Evolutionary conservation across 768 basidiomycete genomes (phyloP).

Genomic region (Hebeloma cylindrosporum): DNA sequence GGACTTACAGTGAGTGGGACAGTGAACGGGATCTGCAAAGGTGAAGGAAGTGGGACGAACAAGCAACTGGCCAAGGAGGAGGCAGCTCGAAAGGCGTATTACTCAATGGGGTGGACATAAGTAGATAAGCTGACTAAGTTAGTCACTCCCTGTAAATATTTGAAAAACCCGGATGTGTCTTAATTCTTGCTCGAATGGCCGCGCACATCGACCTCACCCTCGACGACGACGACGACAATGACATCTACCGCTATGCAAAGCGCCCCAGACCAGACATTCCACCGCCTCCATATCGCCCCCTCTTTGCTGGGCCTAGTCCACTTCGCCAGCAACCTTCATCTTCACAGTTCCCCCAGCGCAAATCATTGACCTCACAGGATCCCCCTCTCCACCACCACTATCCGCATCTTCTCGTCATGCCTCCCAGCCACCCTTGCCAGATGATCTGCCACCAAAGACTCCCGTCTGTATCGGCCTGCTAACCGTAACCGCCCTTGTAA

Average conservation of each 20-base stretch:
- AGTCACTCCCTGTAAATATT: constrained; percentile 14
- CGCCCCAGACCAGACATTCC: constrained; percentile 40
- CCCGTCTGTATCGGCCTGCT: constrained; percentile 89
- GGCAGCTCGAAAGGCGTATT: constrained; percentile 69
- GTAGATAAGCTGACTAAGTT: constrained; percentile 24
- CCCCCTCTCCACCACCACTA: constrained; percentile 57
- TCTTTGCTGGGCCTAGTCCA: constrained; percentile 46
- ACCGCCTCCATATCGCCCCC: constrained; percentile 53
- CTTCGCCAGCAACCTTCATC: too few species aligned
- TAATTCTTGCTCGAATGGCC: constrained; percentile 21
- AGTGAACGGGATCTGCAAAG: constrained; percentile 74
- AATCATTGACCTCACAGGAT: constrained; percentile 75
- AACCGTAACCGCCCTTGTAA: constrained; percentile 76
- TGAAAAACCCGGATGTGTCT: constrained; percentile 14
- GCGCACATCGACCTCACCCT: constrained; percentile 67
- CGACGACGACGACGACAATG: constrained; percentile 61
- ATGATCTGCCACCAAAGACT: constrained; percentile 72
- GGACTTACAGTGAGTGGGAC: constrained; percentile 1
- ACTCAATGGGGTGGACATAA: constrained; percentile 67
- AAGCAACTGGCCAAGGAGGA: constrained; percentile 81
- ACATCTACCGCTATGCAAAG: constrained; percentile 38
- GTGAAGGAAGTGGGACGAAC: constrained; percentile 60
- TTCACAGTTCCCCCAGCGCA: constrained; percentile 36
- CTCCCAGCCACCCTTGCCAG: constrained; percentile 38
- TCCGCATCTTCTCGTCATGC: constrained; percentile 26